phyloP scores from a whole-genome alignment of 2,329 filamentous ascomycete genomes.

The Fusarium pseudocircinatum region DNA sequence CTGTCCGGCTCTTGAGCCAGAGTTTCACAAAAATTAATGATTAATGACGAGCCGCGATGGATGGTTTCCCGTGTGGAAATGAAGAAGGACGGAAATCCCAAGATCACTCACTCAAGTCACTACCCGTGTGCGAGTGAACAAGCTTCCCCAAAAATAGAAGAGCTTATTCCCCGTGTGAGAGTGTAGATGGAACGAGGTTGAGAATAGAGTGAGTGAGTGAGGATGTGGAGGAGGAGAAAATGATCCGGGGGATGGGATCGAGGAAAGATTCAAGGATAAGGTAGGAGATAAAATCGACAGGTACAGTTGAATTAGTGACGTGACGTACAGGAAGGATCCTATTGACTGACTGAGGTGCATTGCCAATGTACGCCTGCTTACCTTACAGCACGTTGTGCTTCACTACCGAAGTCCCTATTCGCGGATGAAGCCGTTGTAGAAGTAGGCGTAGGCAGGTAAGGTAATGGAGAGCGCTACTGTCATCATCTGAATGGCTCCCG shows the following conservation, averaged over 20 bases:
- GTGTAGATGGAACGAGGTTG: background rate
- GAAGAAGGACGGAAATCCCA: constrained; percentile 1
- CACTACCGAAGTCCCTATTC: background rate
- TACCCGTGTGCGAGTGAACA: background rate
- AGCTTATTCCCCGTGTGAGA: background rate
- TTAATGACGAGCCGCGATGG: constrained; percentile 11
- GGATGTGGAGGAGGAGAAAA: constrained; percentile 23
- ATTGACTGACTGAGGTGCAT: constrained; percentile 4
- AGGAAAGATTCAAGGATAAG: constrained; percentile 7
- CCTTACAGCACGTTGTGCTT: background rate
- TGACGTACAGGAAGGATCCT: constrained; percentile 20
- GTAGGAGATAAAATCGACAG: constrained; percentile 12
- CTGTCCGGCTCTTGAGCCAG: background rate
- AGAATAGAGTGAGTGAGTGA: background rate
- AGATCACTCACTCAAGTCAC: background rate
- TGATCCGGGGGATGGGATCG: constrained; percentile 4
- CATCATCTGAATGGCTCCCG: constrained; percentile 1
- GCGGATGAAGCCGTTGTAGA: background rate
- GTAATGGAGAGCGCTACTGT: background rate
- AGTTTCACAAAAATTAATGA: constrained; percentile 32
- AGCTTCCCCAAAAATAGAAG: constrained; percentile 7
- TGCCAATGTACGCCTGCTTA: background rate
- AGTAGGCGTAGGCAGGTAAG: background rate
- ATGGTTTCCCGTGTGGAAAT: constrained; percentile 24
- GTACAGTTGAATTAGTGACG: constrained; percentile 21